Base-by-base conservation (phyloP, 768 basidiomycete species). In the Tulasnella sp. region DNA sequence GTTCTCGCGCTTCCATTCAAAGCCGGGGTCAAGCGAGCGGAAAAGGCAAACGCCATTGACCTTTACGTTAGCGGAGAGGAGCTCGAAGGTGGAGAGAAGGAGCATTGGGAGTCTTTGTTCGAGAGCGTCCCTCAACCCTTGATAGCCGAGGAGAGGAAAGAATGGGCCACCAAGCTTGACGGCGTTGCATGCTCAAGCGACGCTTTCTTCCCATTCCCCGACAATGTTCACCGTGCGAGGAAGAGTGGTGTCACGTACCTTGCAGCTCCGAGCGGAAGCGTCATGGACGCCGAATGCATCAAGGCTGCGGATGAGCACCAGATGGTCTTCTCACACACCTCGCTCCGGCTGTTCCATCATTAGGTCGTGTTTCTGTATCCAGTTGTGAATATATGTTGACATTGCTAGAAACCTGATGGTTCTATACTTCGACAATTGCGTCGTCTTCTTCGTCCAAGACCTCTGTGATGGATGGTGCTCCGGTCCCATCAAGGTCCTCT, bases 191-290 rank as follows among this genome's bases (percentile, higher is more conserved):
- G 97, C 81, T 92, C 92, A 37, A 95, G 93, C 74, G 97, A 99
- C 76, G 97, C 96, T 67, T 99, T 99, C 86, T 98, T 98, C 94
- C 97, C 97, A 19, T 98, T 98, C 88, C 87, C 96, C 14, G 97
- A 99, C 78, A 99, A 98, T 77, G 96, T 99, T 39, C 92, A 98
- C 79, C 85, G 97, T 62, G 92, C 94, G 67, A 85, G 86, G 80
- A 90, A 91, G 84, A 95, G 94, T 74, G 97, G 97, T 0, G 95
- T 94, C 65, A 87, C 82, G 78, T 98, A 97, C 80, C 84, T 99
- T 63, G 94, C 94, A 32, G 94, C 95, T 7, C 90, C 92, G 2
- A 87, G 89, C 66, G 97, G 97, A 64, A 95, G 92, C 76, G 94
- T 99, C 74, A 98, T 98, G 96, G 97, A 99, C 78, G 88, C 81